Conservation (phyloP, 1,284 basidiomycete species). For the Abortiporus biennis region DNA sequence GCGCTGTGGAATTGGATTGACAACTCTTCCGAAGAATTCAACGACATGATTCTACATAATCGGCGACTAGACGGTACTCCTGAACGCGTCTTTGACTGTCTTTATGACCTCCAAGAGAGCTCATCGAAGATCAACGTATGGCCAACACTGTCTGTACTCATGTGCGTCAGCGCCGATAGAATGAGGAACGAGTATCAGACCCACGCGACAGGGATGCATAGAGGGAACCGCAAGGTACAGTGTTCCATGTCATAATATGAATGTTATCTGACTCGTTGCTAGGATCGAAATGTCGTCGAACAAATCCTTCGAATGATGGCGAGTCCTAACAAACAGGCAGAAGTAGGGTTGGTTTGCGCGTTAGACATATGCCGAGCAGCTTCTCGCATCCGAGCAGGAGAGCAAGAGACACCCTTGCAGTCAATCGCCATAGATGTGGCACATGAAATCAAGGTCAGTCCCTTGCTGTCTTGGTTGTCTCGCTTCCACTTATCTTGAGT, state of each 20-base stretch:
- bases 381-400: slow-evolving; percentile 55
- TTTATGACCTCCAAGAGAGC: slow-evolving; percentile 56
- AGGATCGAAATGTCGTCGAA: slow-evolving; percentile 45
- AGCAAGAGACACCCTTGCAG: slow-evolving; percentile 60
- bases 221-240: slow-evolving; percentile 23
- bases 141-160: slow-evolving; percentile 77
- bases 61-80: slow-evolving; percentile 74
- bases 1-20: slow-evolving; percentile 95
- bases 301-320: slow-evolving; percentile 48
- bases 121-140: slow-evolving; percentile 57
- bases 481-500: slow-evolving; percentile 5
- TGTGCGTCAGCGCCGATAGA: slow-evolving; percentile 76
- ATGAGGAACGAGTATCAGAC: slow-evolving; percentile 50
- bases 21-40: slow-evolving; percentile 76
- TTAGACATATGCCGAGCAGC: slow-evolving; percentile 83
- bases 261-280: not conserved
- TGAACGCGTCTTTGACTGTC: slow-evolving; percentile 77
- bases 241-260: not conserved
- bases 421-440: slow-evolving; percentile 68
- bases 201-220: slow-evolving; percentile 23
- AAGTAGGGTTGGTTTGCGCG: slow-evolving; percentile 68
- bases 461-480: slow-evolving; percentile 7
- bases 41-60: slow-evolving; percentile 52
- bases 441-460: slow-evolving; percentile 68
- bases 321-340: slow-evolving; percentile 46